Percentiles rank a stretch among this genome's conserved stretches.
Evolutionary conservation across 805 yeast species (phyloP).

Genomic region (Metschnikowia proteae): DNA sequence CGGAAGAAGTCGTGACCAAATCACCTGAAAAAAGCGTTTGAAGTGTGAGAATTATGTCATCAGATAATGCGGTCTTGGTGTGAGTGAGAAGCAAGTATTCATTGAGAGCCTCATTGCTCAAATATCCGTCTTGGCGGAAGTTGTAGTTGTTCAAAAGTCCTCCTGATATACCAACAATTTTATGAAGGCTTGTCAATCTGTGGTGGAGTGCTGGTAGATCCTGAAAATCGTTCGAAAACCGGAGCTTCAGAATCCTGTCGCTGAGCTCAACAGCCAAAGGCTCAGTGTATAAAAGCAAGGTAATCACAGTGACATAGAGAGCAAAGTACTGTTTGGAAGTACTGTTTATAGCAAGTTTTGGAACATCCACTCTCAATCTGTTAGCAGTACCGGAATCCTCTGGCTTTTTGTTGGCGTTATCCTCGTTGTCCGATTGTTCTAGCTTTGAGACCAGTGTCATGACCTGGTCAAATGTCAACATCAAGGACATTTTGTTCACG

Average conservation of each 20-base stretch:
- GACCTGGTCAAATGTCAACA: conserved; percentile 51
- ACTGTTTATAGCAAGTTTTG: conserved; percentile 61
- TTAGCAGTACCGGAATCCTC: conserved; percentile 18
- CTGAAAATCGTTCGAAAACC: conserved; percentile 66
- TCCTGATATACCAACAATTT: conserved; percentile 40
- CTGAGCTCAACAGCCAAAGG: conserved; percentile 58
- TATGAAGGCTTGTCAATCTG: conserved; percentile 48
- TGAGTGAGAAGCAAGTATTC: conserved; percentile 38
- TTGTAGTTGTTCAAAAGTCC: conserved; percentile 44
- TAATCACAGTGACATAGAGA: conserved; percentile 57
- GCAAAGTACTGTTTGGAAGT: conserved; percentile 74
- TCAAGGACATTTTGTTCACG: conserved; percentile 60
- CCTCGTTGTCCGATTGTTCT: conserved; percentile 12
- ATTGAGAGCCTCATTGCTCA: conserved; percentile 47
- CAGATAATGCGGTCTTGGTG: conserved; percentile 30
- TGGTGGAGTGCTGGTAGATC: conserved; percentile 49
- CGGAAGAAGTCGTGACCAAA: conserved; percentile 12
- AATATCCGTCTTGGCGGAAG: conserved; percentile 41
- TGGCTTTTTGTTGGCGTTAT: conserved; percentile 1
- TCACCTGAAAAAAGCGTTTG: conserved; percentile 38
- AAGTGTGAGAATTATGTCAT: conserved; percentile 35
- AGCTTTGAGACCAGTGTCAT: conserved; percentile 25
- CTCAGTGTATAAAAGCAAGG: conserved; percentile 67
- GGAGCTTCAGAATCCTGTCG: conserved; percentile 60
- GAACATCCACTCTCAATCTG: conserved; percentile 60